Conservation (phyloP, 2,329 filamentous ascomycete species). For the Pseudogymnoascus destructans region DNA sequence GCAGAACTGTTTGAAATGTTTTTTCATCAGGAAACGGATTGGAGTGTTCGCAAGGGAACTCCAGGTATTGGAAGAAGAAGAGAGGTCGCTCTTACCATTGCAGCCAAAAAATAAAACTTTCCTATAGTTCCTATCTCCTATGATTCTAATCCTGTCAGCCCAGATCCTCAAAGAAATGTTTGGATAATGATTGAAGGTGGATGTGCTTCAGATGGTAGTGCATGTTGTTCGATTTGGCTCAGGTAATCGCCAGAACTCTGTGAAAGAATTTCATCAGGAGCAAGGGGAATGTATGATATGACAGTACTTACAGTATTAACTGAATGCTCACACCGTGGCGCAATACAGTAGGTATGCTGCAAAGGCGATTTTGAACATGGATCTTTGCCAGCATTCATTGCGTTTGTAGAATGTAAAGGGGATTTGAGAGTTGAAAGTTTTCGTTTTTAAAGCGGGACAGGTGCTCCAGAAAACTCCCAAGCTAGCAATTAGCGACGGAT, state of each 20-base stretch:
- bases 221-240: slow-evolving; percentile 41
- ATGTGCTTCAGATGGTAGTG: slow-evolving; percentile 59
- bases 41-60: neutral
- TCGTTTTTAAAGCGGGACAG: neutral
- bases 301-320: slow-evolving; percentile 10
- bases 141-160: neutral
- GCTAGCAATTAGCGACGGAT: slow-evolving; percentile 9
- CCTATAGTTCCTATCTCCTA: neutral
- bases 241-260: slow-evolving; percentile 25
- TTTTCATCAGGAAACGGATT: slow-evolving; percentile 48
- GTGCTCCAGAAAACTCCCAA: slow-evolving; percentile 5
- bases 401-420: neutral
- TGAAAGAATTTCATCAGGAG: slow-evolving; percentile 26
- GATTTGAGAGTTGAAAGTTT: slow-evolving; percentile 3
- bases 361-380: neutral
- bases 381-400: neutral
- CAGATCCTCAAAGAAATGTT: neutral
- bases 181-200: slow-evolving; percentile 3
- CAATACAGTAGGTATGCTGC: neutral
- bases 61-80: neutral
- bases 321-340: neutral
- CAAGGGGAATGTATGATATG: slow-evolving; percentile 13
- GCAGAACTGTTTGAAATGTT: slow-evolving; percentile 56
- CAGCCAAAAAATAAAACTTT: neutral
- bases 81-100: neutral